Conservation (phyloP, 129 eudicot genomes). For the carrot (Daucus carota) region DH1_v3.0 NC_030384.2:26203501-26204000, state of each 20-base stretch:
- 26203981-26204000: not conserved
- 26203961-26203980: not conserved
- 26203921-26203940: not conserved
- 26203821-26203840: not conserved
- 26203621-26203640: not conserved
- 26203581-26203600: not conserved
- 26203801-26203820: not conserved
- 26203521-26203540: not conserved
- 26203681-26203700: too few relatives aligned
- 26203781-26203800: not conserved
- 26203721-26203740: not conserved
- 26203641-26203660: not conserved
- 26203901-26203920: not conserved
- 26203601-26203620: not conserved
- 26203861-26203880: not conserved
- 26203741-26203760: not conserved
- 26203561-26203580: not conserved
- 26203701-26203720: not conserved
- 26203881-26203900: not conserved
- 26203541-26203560: not conserved
- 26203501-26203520: not conserved
- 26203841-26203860: conserved; percentile 1
- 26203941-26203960: not conserved
- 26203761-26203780: not conserved
- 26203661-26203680: not conserved